Conservation (phyloP, 2,329 filamentous ascomycete genomes). For the Fusarium dlaminii region DNA sequence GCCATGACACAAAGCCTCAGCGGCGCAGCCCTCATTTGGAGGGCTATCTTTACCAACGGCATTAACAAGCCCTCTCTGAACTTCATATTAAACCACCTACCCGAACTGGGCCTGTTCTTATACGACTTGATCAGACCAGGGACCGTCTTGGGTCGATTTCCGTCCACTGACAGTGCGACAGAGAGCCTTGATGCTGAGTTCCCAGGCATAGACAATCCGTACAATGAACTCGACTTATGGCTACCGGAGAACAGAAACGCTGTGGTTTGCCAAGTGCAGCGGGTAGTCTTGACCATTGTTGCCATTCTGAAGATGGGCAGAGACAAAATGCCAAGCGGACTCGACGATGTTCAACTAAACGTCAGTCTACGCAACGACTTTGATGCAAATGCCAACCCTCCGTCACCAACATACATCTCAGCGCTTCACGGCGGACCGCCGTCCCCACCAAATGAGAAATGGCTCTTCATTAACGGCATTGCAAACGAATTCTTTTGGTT, state of each 20-base stretch:
- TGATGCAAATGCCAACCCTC: not conserved
- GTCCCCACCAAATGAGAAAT: not conserved
- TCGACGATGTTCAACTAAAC: not conserved
- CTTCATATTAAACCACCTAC: not conserved
- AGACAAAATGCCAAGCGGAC: not conserved
- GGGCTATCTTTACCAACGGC: not conserved
- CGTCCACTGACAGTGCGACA: not conserved
- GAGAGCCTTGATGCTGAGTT: not conserved
- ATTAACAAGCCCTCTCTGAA: not conserved
- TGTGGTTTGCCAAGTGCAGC: not conserved
- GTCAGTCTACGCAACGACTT: not conserved
- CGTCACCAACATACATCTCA: not conserved
- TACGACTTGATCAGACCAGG: not conserved
- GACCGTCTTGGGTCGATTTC: not conserved
- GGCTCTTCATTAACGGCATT: not conserved
- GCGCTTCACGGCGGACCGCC: not conserved
- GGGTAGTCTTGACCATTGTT: not conserved
- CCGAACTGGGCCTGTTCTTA: not conserved
- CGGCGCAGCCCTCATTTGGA: not conserved
- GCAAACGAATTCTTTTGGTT: not conserved
- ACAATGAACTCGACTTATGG: not conserved
- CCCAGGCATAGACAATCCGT: not conserved
- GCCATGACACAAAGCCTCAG: not conserved
- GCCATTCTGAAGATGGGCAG: not conserved
- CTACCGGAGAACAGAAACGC: not conserved